A percentile compares a stretch with the other conserved stretches of the same genome.
Conservation (phyloP, 768 basidiomycete genomes). For the Leccinum uliginosum region DNA sequence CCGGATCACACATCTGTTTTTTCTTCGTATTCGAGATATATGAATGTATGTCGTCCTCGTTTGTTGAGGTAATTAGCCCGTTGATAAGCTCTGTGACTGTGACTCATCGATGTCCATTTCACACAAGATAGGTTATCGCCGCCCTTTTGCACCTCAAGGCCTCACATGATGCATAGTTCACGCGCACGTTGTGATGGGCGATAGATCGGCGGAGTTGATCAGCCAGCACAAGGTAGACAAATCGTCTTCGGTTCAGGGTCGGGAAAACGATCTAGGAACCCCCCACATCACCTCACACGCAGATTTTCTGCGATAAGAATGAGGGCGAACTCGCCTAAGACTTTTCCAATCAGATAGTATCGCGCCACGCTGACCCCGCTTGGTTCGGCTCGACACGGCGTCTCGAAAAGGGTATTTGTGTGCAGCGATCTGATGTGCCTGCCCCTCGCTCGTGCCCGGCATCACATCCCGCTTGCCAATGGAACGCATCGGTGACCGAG, state of each 20-base stretch:
- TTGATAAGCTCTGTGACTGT: not conserved
- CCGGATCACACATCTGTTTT: not conserved
- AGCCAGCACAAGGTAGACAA: not conserved
- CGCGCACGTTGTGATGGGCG: not conserved
- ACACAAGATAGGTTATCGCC: not conserved
- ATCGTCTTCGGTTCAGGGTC: not conserved
- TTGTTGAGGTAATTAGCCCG: not conserved
- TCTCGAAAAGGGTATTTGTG: not conserved
- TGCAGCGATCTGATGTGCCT: not conserved
- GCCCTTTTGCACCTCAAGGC: not conserved
- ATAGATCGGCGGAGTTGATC: not conserved
- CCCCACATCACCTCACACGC: not conserved
- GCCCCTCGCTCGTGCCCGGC: not conserved
- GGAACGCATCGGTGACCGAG: not conserved
- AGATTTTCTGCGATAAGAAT: not conserved
- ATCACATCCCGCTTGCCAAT: not conserved
- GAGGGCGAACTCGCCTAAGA: not conserved
- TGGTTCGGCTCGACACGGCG: not conserved
- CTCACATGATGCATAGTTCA: not conserved
- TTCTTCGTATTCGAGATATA: not conserved
- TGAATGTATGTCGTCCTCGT: constrained; percentile 7
- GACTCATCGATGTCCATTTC: not conserved
- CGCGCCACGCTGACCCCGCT: not conserved
- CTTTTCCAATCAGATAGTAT: not conserved
- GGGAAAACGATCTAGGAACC: not conserved